A percentile compares a stretch with the other conserved stretches of the same genome.
Conservation (phyloP, 305 asterid species). For the Rubia tinctorum region DNA sequence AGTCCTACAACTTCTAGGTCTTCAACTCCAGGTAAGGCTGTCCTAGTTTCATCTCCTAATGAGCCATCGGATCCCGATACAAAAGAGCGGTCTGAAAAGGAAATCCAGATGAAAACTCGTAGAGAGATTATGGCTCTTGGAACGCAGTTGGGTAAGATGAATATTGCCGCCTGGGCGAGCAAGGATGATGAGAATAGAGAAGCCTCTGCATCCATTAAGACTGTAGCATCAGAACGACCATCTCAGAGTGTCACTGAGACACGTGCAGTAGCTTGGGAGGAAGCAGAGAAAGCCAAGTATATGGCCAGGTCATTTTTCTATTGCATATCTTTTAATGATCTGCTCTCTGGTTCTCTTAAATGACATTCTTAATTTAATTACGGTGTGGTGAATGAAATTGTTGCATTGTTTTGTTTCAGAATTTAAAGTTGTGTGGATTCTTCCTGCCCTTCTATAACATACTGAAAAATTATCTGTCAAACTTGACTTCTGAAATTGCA, state of each 20-base stretch:
- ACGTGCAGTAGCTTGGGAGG: slow-evolving; percentile 45
- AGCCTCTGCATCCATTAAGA: slow-evolving; percentile 21
- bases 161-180: slow-evolving; percentile 97
- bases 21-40: slow-evolving; percentile 78
- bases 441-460: neutral
- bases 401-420: neutral
- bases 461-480: neutral
- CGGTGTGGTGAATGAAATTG: neutral
- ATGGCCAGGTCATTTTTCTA: slow-evolving; percentile 28
- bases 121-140: slow-evolving; percentile 90
- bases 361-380: neutral
- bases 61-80: slow-evolving; percentile 34
- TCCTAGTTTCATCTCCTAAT: slow-evolving; percentile 50
- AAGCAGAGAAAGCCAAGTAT: slow-evolving; percentile 40
- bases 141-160: slow-evolving; percentile 91
- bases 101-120: slow-evolving; percentile 73
- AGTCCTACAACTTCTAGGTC: slow-evolving; percentile 86
- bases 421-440: neutral
- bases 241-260: slow-evolving; percentile 22
- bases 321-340: neutral
- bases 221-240: slow-evolving; percentile 16
- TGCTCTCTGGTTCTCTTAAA: slow-evolving; percentile 1
- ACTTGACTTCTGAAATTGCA: neutral
- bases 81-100: slow-evolving; percentile 71
- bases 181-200: slow-evolving; percentile 61